Base-by-base conservation (phyloP, 139 green algal genomes). In the Chlorella sp. region DNA sequence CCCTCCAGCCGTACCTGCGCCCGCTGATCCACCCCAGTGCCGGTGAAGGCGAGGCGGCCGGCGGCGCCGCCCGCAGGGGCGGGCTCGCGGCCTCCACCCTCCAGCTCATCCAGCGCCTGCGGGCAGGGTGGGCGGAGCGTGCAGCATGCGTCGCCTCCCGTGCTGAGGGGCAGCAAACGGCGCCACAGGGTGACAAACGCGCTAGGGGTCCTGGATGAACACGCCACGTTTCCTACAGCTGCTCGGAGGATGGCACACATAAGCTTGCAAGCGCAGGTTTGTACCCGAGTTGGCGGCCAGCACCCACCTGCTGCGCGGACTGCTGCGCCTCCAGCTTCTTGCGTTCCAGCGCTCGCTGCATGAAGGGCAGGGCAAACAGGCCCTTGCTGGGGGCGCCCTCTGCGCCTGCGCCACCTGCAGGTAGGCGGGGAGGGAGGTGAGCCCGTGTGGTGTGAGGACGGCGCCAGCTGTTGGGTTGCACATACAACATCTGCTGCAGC, bases 341-440 rank as follows among this genome's bases (percentile, higher is more conserved):
- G 82, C 84, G 81, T 85, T 95, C 91, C 65, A 95, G 83, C 22
- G 94, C 94, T 0, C 96, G 85, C 65, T 88, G 81, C 96, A 99
- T 99, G 91, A 99, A 99, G 34, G 97, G 97, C 81, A 99, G 91
- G 22, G 89, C 89, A 76, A 98, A 96, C 32, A 98, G 90, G 46
- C 96, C 95, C 84, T 94, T 94, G 60, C 87, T 86, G 13, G 89
- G 84, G n/a, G 60, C 79, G 30, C 87, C 89, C 2, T n/a, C 84
- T 3, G 80, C 87, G 17, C 69, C 88, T 0, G 75, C 87, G 1
- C 46, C 65, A 20, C 58, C 83, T 84, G 83, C 46, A 79, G 44
- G 67, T 54, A 54, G n/a, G 46, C 62, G 28, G 17, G 48, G 62
- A 26, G 7, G 41, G 28, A 51, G 1, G 19, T 38, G 28, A n/a